Percentiles rank a stretch among this genome's conserved stretches.
These are phyloP conservation scores for Thalassiosira hispida DNA, from an alignment of 352 stramenopile genomes.

Conservation along the genomic window DNA sequence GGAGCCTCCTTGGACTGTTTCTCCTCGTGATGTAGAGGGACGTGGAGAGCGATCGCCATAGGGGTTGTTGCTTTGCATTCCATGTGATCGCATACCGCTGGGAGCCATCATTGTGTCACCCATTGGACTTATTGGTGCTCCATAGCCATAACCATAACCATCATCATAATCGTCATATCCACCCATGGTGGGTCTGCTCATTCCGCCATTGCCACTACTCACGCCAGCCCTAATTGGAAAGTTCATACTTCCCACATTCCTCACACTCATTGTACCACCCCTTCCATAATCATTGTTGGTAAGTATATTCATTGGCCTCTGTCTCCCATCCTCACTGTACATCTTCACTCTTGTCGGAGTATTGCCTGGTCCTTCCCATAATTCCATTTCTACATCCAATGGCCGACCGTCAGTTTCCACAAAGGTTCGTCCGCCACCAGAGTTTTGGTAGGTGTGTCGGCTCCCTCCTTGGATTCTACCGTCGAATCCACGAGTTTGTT, in stretches of 20 bases:
- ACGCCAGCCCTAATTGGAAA: constrained; percentile 51
- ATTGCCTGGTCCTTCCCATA: constrained; percentile 61
- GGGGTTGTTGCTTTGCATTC: constrained; percentile 24
- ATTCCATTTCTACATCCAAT: constrained; percentile 48
- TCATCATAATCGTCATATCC: background rate
- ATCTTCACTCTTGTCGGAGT: constrained; percentile 50
- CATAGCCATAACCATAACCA: background rate
- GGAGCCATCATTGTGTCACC: too few species aligned
- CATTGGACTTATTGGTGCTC: too few species aligned
- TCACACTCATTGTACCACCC: constrained; percentile 43
- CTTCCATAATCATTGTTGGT: constrained; percentile 33
- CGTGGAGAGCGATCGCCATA: constrained; percentile 11
- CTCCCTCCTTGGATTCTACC: constrained; percentile 41
- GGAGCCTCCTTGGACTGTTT: constrained; percentile 51
- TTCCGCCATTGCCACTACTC: constrained; percentile 2
- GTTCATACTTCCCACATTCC: constrained; percentile 50
- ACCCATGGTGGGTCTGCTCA: background rate
- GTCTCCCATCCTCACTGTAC: constrained; percentile 51
- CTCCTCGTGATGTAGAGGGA: constrained; percentile 15
- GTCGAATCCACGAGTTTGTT: constrained; percentile 4
- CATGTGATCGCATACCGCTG: background rate
- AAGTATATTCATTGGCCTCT: constrained; percentile 48
- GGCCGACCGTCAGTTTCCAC: constrained; percentile 52
- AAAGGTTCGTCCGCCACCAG: constrained; percentile 42
- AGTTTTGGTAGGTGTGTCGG: constrained; percentile 21